A percentile compares a stretch with the other conserved stretches of the same genome.
Conservation (phyloP, 495 filamentous ascomycete genomes). For the Talaromyces liani region DNA sequence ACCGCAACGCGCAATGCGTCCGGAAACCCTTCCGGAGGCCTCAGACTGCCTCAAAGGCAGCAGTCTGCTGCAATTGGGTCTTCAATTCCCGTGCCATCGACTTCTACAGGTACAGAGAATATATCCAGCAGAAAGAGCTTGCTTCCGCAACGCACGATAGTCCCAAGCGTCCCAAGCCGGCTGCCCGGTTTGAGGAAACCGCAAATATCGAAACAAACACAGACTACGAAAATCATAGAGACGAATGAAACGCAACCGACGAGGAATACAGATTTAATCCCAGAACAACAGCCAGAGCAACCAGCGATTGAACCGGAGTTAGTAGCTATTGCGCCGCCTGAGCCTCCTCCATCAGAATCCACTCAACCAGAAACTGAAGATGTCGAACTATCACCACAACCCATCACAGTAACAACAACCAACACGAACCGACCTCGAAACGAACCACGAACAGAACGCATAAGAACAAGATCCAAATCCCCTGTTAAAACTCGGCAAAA, state of each 20-base stretch:
- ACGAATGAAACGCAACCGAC: background rate
- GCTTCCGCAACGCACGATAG: background rate
- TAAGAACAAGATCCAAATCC: slow-evolving; percentile 18
- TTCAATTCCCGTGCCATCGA: background rate
- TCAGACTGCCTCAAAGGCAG: background rate
- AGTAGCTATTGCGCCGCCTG: background rate
- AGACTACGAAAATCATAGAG: background rate
- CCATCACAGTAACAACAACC: background rate
- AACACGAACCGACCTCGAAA: background rate
- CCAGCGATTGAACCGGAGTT: background rate
- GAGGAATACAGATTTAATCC: background rate
- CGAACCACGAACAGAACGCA: slow-evolving; percentile 14
- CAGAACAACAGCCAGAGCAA: background rate
- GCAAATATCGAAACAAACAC: background rate
- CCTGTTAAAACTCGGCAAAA: slow-evolving; percentile 22
- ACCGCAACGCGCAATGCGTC: slow-evolving; percentile 1
- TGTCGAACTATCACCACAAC: background rate
- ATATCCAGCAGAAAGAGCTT: background rate
- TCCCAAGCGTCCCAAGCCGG: background rate
- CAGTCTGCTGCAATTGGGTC: background rate
- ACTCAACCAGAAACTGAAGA: background rate
- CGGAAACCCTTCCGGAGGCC: background rate
- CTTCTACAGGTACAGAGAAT: background rate
- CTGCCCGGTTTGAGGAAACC: background rate
- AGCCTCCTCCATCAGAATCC: background rate